These are phyloP conservation scores for Wickerhamiella australiensis DNA, from an alignment of 805 yeast genomes.

Conservation along the genomic window DNA sequence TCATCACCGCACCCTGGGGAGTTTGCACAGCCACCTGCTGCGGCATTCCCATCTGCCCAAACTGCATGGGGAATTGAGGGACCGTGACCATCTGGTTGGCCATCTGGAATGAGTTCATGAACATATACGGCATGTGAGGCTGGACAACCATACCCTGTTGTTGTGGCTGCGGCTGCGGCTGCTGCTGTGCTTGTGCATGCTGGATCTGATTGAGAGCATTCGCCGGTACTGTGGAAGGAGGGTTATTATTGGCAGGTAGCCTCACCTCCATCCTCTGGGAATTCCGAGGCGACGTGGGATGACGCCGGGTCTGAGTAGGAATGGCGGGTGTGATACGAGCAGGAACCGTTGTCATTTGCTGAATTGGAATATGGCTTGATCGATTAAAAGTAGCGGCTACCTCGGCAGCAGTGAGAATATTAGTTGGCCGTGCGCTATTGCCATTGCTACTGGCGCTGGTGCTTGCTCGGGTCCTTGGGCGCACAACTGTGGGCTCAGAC, in stretches of 20 bases:
- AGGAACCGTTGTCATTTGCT: not conserved
- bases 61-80: not conserved
- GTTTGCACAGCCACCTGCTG: constrained; percentile 4
- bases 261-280: constrained; percentile 7
- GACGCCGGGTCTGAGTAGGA: not conserved
- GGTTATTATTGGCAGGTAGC: not conserved
- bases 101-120: constrained; percentile 4
- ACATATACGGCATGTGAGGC: constrained; percentile 2
- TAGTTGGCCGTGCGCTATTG: not conserved
- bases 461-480: not conserved
- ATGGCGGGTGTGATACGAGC: not conserved
- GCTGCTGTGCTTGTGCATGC: not conserved
- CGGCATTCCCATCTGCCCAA: not conserved
- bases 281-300: not conserved
- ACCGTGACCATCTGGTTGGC: not conserved
- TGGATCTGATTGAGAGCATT: not conserved
- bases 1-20: not conserved
- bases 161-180: not conserved
- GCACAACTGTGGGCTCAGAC: not conserved
- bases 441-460: not conserved
- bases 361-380: not conserved
- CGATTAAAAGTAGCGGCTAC: not conserved
- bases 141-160: not conserved
- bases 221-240: constrained; percentile 1
- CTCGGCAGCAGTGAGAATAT: not conserved